Conservation (phyloP, 192 early-diverging fungal species). For the Backusella tuberculispora region DNA sequence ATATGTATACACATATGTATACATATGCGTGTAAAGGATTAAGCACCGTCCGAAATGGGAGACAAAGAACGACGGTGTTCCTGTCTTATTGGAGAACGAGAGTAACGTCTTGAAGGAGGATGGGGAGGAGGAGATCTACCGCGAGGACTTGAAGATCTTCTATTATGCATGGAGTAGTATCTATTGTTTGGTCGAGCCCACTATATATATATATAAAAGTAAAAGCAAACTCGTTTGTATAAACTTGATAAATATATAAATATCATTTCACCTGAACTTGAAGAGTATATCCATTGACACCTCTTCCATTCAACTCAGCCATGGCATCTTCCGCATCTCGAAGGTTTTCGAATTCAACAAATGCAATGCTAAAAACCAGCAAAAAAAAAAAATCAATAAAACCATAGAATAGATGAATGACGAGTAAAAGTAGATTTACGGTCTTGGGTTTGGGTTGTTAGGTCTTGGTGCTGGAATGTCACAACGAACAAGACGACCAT, state of each 20-base stretch:
- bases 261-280: conserved; percentile 71
- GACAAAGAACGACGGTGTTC: background rate
- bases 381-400: background rate
- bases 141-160: conserved; percentile 19
- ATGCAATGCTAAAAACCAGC: conserved; percentile 73
- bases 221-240: background rate
- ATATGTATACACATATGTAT: background rate
- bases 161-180: conserved; percentile 15
- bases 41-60: background rate
- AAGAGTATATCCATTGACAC: conserved; percentile 75
- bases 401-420: background rate
- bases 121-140: conserved; percentile 11
- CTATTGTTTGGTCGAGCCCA: conserved; percentile 18
- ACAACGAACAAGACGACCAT: conserved; percentile 82
- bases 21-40: background rate
- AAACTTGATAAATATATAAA: background rate
- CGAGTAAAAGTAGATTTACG: conserved; percentile 57
- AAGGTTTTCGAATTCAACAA: conserved; percentile 92
- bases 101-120: conserved; percentile 7
- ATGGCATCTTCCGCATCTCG: conserved; percentile 92
- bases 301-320: conserved; percentile 86
- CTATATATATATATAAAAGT: background rate
- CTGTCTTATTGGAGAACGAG: conserved; percentile 15
- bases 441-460: conserved; percentile 62
- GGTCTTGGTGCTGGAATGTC: conserved; percentile 84